Conservation (phyloP, 495 filamentous ascomycete genomes). For the Hyphodiscus hymeniophilus region DNA sequence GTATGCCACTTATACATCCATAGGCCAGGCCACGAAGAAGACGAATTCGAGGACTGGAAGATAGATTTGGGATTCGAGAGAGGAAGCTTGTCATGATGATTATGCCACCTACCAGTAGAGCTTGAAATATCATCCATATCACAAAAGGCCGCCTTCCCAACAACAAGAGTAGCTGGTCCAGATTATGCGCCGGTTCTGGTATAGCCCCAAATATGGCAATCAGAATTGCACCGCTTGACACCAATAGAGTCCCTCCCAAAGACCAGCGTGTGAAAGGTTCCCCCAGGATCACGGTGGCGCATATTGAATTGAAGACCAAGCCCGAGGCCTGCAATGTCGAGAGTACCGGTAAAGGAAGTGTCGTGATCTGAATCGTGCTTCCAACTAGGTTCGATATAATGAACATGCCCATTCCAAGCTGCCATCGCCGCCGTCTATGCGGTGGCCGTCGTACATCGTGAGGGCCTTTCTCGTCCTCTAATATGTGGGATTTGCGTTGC, state of each 20-base stretch:
- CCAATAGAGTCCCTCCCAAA: slow-evolving; percentile 78
- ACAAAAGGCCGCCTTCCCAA: slow-evolving; percentile 70
- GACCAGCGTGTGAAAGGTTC: slow-evolving; percentile 94
- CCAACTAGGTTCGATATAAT: slow-evolving; percentile 88
- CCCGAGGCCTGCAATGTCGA: slow-evolving; percentile 95
- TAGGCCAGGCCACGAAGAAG: slow-evolving; percentile 83
- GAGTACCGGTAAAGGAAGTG: slow-evolving; percentile 86
- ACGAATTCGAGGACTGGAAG: slow-evolving; percentile 54
- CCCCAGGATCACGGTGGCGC: slow-evolving; percentile 84
- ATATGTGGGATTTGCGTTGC: slow-evolving; percentile 95
- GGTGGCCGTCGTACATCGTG: slow-evolving; percentile 76
- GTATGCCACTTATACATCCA: slow-evolving; percentile 80
- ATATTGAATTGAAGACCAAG: slow-evolving; percentile 96
- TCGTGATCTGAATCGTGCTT: slow-evolving; percentile 96
- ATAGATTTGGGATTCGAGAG: slow-evolving; percentile 35
- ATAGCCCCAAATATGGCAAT: slow-evolving; percentile 95
- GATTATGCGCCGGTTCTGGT: slow-evolving; percentile 84
- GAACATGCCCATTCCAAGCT: slow-evolving; percentile 97
- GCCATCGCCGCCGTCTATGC: slow-evolving; percentile 88
- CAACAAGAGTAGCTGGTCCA: slow-evolving; percentile 72
- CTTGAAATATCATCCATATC: slow-evolving; percentile 82
- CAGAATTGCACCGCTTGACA: slow-evolving; percentile 74
- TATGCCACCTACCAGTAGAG: slow-evolving; percentile 60
- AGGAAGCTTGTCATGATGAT: slow-evolving; percentile 55
- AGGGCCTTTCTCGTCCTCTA: slow-evolving; percentile 88